Conservation (phyloP, 495 filamentous ascomycete species). For the Xanthoparmelia taractica region DNA sequence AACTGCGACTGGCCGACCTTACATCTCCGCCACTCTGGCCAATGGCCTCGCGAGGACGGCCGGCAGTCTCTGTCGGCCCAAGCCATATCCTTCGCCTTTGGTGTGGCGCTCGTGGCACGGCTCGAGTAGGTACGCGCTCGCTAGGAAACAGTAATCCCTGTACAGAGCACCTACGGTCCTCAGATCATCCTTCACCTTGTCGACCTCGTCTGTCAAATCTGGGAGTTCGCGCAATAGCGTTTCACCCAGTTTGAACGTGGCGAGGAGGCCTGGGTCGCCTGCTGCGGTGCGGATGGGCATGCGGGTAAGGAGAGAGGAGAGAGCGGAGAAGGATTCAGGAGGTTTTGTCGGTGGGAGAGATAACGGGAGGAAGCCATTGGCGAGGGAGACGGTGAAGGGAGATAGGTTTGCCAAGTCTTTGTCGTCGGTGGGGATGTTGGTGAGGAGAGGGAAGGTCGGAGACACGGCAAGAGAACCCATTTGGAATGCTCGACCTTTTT, state of each 20-base stretch:
- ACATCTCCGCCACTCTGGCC: slow-evolving; percentile 63
- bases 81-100: slow-evolving; percentile 33
- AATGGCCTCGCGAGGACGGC: slow-evolving; percentile 11
- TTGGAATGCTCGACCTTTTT: neutral
- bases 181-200: slow-evolving; percentile 61
- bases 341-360: slow-evolving; percentile 34
- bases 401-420: slow-evolving; percentile 28
- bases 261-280: slow-evolving; percentile 69
- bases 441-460: slow-evolving; percentile 7
- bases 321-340: slow-evolving; percentile 59
- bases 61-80: slow-evolving; percentile 10
- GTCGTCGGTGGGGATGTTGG: neutral
- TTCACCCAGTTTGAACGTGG: slow-evolving; percentile 60
- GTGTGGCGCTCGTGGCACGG: slow-evolving; percentile 63
- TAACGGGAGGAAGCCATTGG: slow-evolving; percentile 62
- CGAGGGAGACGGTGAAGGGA: slow-evolving; percentile 82
- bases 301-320: slow-evolving; percentile 61
- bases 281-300: slow-evolving; percentile 65
- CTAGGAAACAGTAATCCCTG: slow-evolving; percentile 82
- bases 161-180: slow-evolving; percentile 75
- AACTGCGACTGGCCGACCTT: slow-evolving; percentile 34
- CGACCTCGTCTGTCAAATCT: slow-evolving; percentile 62
- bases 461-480: slow-evolving; percentile 6
- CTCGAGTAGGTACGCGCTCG: slow-evolving; percentile 84
- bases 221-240: slow-evolving; percentile 58